Evolutionary conservation across 805 yeast species (phyloP).

Genomic region (Candida qinlingensis): DNA sequence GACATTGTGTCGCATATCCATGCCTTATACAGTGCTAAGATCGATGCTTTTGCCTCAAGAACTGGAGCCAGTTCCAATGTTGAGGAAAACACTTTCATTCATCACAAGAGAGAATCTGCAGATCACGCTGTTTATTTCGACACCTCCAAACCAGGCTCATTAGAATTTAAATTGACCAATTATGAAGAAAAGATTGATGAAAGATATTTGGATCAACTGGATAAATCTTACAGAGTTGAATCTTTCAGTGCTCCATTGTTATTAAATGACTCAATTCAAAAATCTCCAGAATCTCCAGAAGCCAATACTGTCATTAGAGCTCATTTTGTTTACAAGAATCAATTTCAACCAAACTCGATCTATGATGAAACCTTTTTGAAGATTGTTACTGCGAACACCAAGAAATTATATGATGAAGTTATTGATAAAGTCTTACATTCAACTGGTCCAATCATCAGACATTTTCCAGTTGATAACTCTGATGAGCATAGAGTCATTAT

Average conservation of each 20-base stretch:
- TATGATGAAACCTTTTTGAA: slow-evolving; percentile 76
- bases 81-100: slow-evolving; percentile 49
- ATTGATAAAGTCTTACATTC: slow-evolving; percentile 63
- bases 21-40: slow-evolving; percentile 86
- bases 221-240: slow-evolving; percentile 62
- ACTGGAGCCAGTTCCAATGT: slow-evolving; percentile 14
- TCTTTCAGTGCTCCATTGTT: slow-evolving; percentile 64
- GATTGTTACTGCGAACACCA: slow-evolving; percentile 77
- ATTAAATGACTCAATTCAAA: slow-evolving; percentile 28
- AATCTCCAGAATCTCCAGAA: slow-evolving; percentile 22
- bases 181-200: slow-evolving; percentile 81
- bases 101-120: slow-evolving; percentile 70
- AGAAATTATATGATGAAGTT: slow-evolving; percentile 66
- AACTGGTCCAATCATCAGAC: slow-evolving; percentile 90
- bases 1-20: slow-evolving; percentile 81
- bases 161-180: slow-evolving; percentile 36
- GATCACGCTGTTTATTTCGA: slow-evolving; percentile 92
- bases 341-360: slow-evolving; percentile 45
- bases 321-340: slow-evolving; percentile 78
- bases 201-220: slow-evolving; percentile 58
- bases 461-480: slow-evolving; percentile 70
- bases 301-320: slow-evolving; percentile 52
- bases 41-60: slow-evolving; percentile 72
- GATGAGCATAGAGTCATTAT: slow-evolving; percentile 85
- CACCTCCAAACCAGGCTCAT: slow-evolving; percentile 50